Percentiles rank a stretch among this genome's conserved stretches.
Evolutionary conservation across 1,139 yeast species (phyloP).

Genomic region (Taiozyma sp.): DNA sequence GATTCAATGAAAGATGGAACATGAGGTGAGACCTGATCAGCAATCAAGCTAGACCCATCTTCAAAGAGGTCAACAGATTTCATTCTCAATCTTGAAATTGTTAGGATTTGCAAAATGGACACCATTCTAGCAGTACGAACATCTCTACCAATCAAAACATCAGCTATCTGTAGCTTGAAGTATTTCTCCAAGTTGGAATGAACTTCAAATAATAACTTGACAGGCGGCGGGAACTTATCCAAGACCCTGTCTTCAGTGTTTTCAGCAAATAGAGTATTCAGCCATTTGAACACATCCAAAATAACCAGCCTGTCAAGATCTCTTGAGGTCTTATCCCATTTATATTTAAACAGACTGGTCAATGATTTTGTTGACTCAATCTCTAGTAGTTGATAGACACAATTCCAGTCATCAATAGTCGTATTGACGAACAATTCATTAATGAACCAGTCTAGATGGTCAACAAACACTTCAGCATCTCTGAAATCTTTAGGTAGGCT

Average conservation of each 20-base stretch:
- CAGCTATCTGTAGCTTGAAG: conserved; percentile 61
- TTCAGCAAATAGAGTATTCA: conserved; percentile 48
- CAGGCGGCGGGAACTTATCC: conserved; percentile 61
- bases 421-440: conserved; percentile 55
- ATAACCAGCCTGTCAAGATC: conserved; percentile 56
- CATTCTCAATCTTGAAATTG: conserved; percentile 68
- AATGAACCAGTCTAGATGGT: conserved; percentile 58
- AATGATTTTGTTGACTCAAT: conserved; percentile 48
- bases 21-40: conserved; percentile 37
- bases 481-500: conserved; percentile 21
- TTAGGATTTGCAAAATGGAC: conserved; percentile 60
- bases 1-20: conserved; percentile 87
- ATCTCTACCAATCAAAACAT: conserved; percentile 45
- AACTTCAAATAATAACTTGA: conserved; percentile 59
- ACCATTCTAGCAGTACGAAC: conserved; percentile 69
- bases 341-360: conserved; percentile 56
- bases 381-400: conserved; percentile 69
- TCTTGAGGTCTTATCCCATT: conserved; percentile 31
- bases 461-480: conserved; percentile 52
- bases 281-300: conserved; percentile 66
- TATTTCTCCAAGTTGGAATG: conserved; percentile 65
- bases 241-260: conserved; percentile 38
- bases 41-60: conserved; percentile 19
- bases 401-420: conserved; percentile 73
- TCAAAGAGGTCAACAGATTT: conserved; percentile 49